phyloP scores from a whole-genome alignment of 164 flowering plant genomes.

The Magnolia kwangsiensis region DNA sequence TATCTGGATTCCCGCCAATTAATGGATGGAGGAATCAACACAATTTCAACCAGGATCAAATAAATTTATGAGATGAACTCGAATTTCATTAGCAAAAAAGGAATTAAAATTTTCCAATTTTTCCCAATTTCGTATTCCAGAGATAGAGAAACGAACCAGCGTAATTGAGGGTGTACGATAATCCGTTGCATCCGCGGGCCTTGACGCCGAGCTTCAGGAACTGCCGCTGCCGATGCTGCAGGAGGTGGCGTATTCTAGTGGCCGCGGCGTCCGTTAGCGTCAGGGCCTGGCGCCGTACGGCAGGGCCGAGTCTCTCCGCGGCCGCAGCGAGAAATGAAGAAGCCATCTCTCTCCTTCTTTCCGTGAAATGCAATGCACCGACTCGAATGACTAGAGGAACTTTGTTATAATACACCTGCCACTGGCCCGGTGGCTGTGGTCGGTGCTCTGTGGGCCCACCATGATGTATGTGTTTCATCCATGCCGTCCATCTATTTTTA shows the following conservation, averaged over 20 bases:
- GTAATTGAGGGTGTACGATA: slow-evolving; percentile 90
- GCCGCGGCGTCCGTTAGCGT: slow-evolving; percentile 79
- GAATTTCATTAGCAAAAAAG: no score
- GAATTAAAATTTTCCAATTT: no score
- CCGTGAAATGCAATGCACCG: no score
- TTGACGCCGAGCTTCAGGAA: slow-evolving; percentile 85
- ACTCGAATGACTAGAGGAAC: no score
- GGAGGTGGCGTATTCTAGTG: slow-evolving; percentile 60
- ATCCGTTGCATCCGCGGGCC: slow-evolving; percentile 95
- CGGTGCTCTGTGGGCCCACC: no score
- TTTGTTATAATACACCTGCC: no score
- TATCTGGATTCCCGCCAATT: neutral
- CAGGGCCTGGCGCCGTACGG: slow-evolving; percentile 50
- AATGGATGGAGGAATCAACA: neutral
- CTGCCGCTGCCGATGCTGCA: slow-evolving; percentile 64
- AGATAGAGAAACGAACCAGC: slow-evolving; percentile 50
- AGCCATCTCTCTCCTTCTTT: neutral
- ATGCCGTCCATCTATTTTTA: no score
- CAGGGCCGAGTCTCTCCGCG: slow-evolving; percentile 38
- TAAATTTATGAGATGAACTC: no score
- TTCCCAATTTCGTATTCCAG: neutral
- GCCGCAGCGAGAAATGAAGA: slow-evolving; percentile 35
- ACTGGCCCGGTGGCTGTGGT: no score
- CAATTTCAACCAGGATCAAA: no score
- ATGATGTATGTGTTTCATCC: no score